Conservation (phyloP, 306 rosid genomes). For the Quercus suber region DNA sequence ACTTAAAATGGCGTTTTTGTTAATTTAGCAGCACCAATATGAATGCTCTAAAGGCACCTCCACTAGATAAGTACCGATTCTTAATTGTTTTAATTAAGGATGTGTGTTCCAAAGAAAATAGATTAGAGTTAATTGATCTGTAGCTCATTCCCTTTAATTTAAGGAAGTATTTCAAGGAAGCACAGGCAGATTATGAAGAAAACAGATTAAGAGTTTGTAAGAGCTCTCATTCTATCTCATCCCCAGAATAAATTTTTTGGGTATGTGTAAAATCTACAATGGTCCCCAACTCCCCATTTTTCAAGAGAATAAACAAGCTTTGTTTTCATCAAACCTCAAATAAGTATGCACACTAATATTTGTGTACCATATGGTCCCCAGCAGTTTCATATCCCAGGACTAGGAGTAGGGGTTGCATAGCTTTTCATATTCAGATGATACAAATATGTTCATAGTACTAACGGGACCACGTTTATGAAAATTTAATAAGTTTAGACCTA, state of each 20-base stretch:
- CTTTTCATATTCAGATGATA: not conserved
- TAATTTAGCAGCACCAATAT: too few species aligned
- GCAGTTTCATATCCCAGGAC: not conserved
- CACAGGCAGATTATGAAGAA: too few species aligned
- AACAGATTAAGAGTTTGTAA: too few species aligned
- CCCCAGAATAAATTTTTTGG: not conserved
- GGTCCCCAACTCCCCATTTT: not conserved
- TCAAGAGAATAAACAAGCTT: not conserved
- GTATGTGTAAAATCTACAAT: not conserved
- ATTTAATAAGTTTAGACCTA: not conserved
- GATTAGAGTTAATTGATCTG: too few species aligned
- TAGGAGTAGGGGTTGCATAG: not conserved
- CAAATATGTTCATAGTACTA: not conserved
- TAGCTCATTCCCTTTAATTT: too few species aligned
- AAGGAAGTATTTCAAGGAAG: too few species aligned
- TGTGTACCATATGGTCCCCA: constrained; percentile 9
- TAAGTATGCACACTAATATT: not conserved
- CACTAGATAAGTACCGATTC: too few species aligned
- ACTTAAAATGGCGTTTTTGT: too few species aligned
- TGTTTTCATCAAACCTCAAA: not conserved
- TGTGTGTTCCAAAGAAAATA: too few species aligned
- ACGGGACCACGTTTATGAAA: constrained; percentile 16
- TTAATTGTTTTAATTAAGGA: too few species aligned
- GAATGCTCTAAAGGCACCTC: too few species aligned
- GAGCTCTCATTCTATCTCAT: too few species aligned